Evolutionary conservation across 2,329 filamentous ascomycete species (phyloP).

Genomic region (Atkinsonella hypoxylon): DNA sequence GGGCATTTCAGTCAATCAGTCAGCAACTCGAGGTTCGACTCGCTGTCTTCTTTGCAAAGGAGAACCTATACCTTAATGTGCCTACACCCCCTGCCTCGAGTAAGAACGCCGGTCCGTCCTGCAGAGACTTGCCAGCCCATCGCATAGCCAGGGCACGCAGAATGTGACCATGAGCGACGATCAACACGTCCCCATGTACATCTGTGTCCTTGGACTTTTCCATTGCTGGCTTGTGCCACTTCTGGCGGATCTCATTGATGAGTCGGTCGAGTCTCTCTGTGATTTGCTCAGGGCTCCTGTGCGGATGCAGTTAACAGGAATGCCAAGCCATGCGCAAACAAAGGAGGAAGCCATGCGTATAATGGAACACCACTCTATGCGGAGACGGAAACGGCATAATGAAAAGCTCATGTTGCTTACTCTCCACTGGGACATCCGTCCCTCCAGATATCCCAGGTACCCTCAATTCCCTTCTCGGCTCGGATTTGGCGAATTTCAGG

Average conservation of each 20-base stretch:
- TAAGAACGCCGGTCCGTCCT: constrained; percentile 65
- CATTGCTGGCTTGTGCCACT: constrained; percentile 52
- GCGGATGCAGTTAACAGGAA: too few relatives aligned
- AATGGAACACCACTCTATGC: not conserved
- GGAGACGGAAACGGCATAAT: not conserved
- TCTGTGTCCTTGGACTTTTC: constrained; percentile 33
- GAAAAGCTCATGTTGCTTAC: constrained; percentile 33
- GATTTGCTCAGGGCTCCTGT: constrained; percentile 58
- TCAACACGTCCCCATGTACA: constrained; percentile 27
- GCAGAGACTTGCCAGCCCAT: constrained; percentile 64
- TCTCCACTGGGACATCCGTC: constrained; percentile 81
- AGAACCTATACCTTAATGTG: constrained; percentile 52
- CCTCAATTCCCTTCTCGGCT: constrained; percentile 42
- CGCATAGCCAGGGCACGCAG: constrained; percentile 77
- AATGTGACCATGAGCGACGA: constrained; percentile 87
- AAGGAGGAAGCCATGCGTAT: not conserved
- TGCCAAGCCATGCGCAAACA: not conserved
- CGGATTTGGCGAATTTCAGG: constrained; percentile 51
- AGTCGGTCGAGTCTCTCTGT: constrained; percentile 60
- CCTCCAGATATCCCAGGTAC: constrained; percentile 75
- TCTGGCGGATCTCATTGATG: constrained; percentile 60
- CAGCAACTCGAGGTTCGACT: not conserved
- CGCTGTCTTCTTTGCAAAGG: not conserved
- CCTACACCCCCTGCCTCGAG: constrained; percentile 84
- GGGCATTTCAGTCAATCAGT: not conserved